Percentiles rank a stretch among this genome's conserved stretches.
phyloP scores from a whole-genome alignment of 768 basidiomycete genomes.

The Tephrocybe sp. region DNA sequence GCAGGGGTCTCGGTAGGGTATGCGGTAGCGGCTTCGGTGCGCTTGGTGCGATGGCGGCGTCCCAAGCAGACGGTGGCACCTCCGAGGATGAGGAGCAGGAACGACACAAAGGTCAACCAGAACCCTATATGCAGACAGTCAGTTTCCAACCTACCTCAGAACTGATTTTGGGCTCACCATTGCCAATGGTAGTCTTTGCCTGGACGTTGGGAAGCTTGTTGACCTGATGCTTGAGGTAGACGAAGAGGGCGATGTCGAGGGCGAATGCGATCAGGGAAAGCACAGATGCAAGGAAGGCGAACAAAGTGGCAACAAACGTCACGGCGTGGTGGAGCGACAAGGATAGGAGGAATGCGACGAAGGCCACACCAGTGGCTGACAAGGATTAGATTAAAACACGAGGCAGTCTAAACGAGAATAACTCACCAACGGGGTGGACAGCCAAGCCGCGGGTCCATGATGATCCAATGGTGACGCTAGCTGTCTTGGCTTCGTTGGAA shows the following conservation, averaged over 20 bases:
- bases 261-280: slow-evolving; percentile 73
- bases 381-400: not conserved
- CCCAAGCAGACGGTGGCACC: slow-evolving; percentile 74
- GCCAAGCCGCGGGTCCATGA: slow-evolving; percentile 77
- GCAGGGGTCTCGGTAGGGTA: slow-evolving; percentile 38
- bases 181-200: slow-evolving; percentile 54
- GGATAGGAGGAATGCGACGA: slow-evolving; percentile 63
- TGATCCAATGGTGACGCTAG: slow-evolving; percentile 42
- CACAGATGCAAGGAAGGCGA: slow-evolving; percentile 70
- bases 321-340: slow-evolving; percentile 59
- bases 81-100: slow-evolving; percentile 63
- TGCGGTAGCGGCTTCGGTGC: slow-evolving; percentile 41
- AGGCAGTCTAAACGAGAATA: not conserved
- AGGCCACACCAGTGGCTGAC: slow-evolving; percentile 52
- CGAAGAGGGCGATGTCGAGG: slow-evolving; percentile 75
- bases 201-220: slow-evolving; percentile 43
- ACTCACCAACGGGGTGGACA: slow-evolving; percentile 73
- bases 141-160: not conserved
- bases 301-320: slow-evolving; percentile 60
- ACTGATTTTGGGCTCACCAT: slow-evolving; percentile 46
- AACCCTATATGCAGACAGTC: slow-evolving; percentile 47
- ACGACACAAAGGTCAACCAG: slow-evolving; percentile 70
- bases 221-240: slow-evolving; percentile 58
- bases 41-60: slow-evolving; percentile 56
- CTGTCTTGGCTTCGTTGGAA: slow-evolving; percentile 33